Evolutionary conservation across 495 filamentous ascomycete species (phyloP), one percentile per base, ranked within the genome.

Genomic region (Copromyces sp.): DNA sequence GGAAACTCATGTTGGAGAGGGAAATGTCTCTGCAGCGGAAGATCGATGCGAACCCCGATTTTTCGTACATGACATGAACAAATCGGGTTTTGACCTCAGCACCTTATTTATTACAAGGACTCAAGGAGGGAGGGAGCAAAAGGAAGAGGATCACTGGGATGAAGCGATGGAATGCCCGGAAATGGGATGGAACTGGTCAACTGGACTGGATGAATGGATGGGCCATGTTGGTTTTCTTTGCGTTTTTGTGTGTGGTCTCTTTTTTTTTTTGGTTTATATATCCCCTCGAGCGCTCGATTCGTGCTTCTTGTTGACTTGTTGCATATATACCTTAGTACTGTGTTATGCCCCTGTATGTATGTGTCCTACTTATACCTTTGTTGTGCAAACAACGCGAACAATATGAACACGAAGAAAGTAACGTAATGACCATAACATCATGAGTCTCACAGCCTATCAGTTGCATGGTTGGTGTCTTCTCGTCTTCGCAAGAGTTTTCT

Each of bases 201-300:
- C 9, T 20, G 47, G 20, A 59, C 24, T 24, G 24, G 59, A 44
- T 32, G 59, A 69, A 42, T 39, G 41, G 61, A 70, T 39, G 72
- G 29, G 35, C 12, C 17, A 47, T 44, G 24, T 69, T 53, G 41
- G 24, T 69, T 69, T 75, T 68, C 70, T 20, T 74, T 72, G 39
- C 61, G 40, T 38, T n/a, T 32, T 69, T 41, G 35, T 65, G n/a
- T 68, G 32, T 69, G 17, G 7, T 71, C 69, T 29, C 71, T 37
- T 65, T 45, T 44, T 68, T 12, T 39, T 68, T 71, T 68, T 73
- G 45, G 61, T 68, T 72, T 72, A 68, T 42, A 72, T 74, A 72
- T 74, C 37, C 59, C 70, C 70, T 61, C 41, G 38, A 37, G 40
- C 38, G 42, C 47, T 20, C 47, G 39, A 71, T 68, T 53, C 38